Base-by-base conservation (phyloP, 768 basidiomycete genomes). In the Strobilomyces echinocephalus region DNA sequence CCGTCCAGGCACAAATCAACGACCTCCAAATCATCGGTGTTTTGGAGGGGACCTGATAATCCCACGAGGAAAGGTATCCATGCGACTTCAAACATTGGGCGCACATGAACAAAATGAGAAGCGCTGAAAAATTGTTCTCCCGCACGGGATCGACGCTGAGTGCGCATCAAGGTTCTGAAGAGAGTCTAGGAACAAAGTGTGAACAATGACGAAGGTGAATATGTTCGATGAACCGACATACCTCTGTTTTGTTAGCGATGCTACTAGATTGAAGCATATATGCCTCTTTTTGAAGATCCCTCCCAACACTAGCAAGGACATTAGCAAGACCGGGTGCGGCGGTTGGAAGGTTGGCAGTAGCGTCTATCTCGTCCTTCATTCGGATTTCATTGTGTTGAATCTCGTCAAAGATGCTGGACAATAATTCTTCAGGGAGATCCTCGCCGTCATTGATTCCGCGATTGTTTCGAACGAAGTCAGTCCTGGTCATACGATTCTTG, bases 11-110 rank as follows among this genome's bases (percentile, higher is more conserved):
- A 95, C 14, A 94, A 75, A 54, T 91, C 88, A 56, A 98, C 91
- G 16, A 94, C 75, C 65, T 95, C 95, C 44, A 94, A 74, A 69
- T 97, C 95, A 64, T 97, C 93, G 1, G 94, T 93, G 54, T 94
- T 91, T 69, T 98, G 97, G 41, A 98, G 76, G 15, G 94, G 95
- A 0, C 85, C 91, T 9, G 97, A 98, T 28, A 98, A 76, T 11
- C 94, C 95, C 14, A 97, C 95, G 21, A 99, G 79, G 72, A 97
- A 95, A 1, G 97, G 85, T 74, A 98, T 98, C 97, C 97, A 99
- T 20, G 93, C 95, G 8, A 97, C 95, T 71, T 98, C 95, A 62
- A 99, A 97, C 97, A 99, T 99, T 18, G 97, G 95, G 35, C 85
- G 82, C 56, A 98, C 95, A 67, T 99, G 97, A 53, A 97, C 83